phyloP scores from a whole-genome alignment of 148 eudicot species.

The Cornus suecica region DNA sequence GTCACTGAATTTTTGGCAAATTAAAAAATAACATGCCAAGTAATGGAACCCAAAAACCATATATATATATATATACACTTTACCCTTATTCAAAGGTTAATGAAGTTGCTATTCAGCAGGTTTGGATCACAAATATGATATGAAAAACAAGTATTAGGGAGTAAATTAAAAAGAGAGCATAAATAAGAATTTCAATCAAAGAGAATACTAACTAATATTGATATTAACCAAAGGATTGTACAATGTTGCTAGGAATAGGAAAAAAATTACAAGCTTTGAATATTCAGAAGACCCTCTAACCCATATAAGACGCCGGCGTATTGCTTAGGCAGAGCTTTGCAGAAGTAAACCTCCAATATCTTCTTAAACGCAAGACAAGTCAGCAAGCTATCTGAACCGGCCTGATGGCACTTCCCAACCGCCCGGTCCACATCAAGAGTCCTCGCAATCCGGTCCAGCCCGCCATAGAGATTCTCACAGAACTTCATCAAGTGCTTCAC shows the following conservation, averaged over 20 bases:
- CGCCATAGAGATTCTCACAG: slow-evolving; percentile 58
- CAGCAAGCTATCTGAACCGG: slow-evolving; percentile 77
- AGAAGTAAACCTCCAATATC: slow-evolving; percentile 33
- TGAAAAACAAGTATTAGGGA: too few relatives aligned
- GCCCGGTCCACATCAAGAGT: slow-evolving; percentile 31
- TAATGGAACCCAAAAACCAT: too few relatives aligned
- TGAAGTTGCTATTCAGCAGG: too few relatives aligned
- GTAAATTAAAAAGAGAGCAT: background rate
- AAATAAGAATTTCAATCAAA: background rate
- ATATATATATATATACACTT: too few relatives aligned
- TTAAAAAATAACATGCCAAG: too few relatives aligned
- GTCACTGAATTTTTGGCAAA: too few relatives aligned
- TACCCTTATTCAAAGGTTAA: too few relatives aligned
- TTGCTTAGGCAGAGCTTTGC: slow-evolving; percentile 24
- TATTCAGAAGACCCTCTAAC: slow-evolving; percentile 41
- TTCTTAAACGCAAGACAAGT: slow-evolving; percentile 57
- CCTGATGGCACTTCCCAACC: slow-evolving; percentile 63
- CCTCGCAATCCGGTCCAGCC: slow-evolving; percentile 48
- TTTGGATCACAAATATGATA: too few relatives aligned
- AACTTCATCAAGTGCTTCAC: slow-evolving; percentile 55
- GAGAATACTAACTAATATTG: slow-evolving; percentile 9
- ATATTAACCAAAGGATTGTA: slow-evolving; percentile 20
- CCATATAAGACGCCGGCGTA: slow-evolving; percentile 51
- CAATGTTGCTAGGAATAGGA: slow-evolving; percentile 11
- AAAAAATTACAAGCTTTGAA: slow-evolving; percentile 6